Conservation (phyloP, 176 grass and related monocot genomes). For the Rhynchospora breviuscula region DNA sequence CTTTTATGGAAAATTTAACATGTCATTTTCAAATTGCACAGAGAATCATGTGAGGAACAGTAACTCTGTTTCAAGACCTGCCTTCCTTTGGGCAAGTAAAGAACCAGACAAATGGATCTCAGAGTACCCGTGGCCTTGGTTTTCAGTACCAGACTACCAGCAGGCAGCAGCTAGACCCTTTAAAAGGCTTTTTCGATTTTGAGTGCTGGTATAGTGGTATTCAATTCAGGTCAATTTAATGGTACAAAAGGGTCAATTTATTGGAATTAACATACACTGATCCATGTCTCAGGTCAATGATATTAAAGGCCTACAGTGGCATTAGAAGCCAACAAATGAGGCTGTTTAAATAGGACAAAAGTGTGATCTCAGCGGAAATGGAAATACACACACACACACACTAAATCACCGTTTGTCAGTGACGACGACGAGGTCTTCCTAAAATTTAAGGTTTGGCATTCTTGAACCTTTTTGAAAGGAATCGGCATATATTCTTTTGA, state of each 20-base stretch:
- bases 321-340: not conserved
- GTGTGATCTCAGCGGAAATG: too few species aligned
- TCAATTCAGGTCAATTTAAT: not conserved
- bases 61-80: not conserved
- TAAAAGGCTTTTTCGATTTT: not conserved
- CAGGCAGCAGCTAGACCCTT: too few species aligned
- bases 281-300: not conserved
- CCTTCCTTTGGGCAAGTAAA: not conserved
- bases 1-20: not conserved
- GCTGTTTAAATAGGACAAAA: too few species aligned
- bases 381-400: too few species aligned
- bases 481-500: too few species aligned
- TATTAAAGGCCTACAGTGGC: not conserved
- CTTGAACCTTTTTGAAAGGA: too few species aligned
- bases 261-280: not conserved
- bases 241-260: not conserved
- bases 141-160: not conserved
- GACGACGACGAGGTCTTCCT: too few species aligned
- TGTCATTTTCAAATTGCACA: constrained; percentile 2
- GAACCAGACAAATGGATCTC: not conserved
- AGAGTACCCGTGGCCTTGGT: not conserved
- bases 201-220: not conserved
- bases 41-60: not conserved
- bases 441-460: too few species aligned
- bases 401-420: too few species aligned